Conservation (phyloP, 106 monocot genomes). For the Allium sativum region DNA sequence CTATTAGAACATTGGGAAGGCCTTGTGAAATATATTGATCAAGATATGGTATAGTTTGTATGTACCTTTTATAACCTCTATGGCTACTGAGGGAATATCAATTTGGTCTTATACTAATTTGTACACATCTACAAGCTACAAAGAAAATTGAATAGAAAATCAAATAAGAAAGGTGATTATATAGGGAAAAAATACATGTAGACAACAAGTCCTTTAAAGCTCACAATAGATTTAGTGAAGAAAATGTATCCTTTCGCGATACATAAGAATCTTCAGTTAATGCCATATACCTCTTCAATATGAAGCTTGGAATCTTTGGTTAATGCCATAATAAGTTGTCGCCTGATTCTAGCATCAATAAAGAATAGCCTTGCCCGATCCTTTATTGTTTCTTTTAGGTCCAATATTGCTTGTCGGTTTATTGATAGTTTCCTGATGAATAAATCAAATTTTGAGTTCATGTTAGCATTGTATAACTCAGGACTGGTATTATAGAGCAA, state of each 20-base stretch:
- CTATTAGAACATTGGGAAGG: too few species aligned
- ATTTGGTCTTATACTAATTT: constrained; percentile 79
- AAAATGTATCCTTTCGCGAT: too few species aligned
- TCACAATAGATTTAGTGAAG: too few species aligned
- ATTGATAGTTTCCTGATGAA: constrained; percentile 31
- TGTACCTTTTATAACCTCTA: constrained; percentile 69
- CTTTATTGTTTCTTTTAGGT: constrained; percentile 92
- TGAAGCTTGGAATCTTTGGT: constrained; percentile 96
- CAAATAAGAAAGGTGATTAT: not conserved
- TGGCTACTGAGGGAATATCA: constrained; percentile 68
- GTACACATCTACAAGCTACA: constrained; percentile 87
- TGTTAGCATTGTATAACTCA: not conserved
- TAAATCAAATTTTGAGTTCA: not conserved
- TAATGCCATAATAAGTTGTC: constrained; percentile 86
- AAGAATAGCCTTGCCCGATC: constrained; percentile 90
- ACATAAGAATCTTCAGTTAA: too few species aligned
- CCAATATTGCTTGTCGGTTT: constrained; percentile 47
- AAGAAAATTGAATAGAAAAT: not conserved
- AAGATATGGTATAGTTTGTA: not conserved
- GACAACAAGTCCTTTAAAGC: too few species aligned
- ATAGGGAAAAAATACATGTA: too few species aligned
- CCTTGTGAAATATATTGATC: not conserved
- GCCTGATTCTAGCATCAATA: constrained; percentile 77
- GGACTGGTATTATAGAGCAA: not conserved
- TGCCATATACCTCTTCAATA: constrained; percentile 66